These are phyloP conservation scores for Syzygium jambos DNA, from an alignment of 345 rosid genomes.

Conservation along the genomic window DNA sequence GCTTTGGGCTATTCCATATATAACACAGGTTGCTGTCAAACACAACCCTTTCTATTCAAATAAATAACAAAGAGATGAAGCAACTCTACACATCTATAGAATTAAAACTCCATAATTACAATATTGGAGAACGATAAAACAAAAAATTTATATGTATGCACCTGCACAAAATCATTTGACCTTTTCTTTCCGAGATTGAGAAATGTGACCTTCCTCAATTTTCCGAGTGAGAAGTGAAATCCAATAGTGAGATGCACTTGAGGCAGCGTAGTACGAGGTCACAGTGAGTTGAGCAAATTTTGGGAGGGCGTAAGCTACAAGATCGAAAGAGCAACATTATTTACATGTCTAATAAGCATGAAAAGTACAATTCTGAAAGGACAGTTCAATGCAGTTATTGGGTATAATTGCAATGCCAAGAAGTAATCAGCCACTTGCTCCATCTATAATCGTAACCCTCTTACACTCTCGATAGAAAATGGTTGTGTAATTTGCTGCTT, in stretches of 20 bases:
- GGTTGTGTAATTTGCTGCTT: background rate
- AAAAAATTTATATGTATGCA: background rate
- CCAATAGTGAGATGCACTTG: slow-evolving; percentile 90
- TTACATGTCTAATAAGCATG: background rate
- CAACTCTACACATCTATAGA: background rate
- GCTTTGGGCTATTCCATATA: background rate
- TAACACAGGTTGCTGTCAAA: background rate
- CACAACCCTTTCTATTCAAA: background rate
- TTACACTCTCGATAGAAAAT: background rate
- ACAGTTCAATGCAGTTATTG: background rate
- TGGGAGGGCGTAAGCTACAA: slow-evolving; percentile 72
- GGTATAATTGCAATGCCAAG: background rate
- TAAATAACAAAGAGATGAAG: background rate
- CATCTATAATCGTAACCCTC: background rate
- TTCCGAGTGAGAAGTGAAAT: slow-evolving; percentile 71
- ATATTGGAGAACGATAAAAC: background rate
- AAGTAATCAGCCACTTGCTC: background rate
- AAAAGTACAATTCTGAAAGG: background rate
- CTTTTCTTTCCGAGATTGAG: slow-evolving; percentile 35
- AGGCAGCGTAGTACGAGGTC: slow-evolving; percentile 83
- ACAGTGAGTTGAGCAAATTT: slow-evolving; percentile 75
- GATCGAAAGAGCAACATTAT: background rate
- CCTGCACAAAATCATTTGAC: slow-evolving; percentile 20
- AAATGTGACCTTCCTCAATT: slow-evolving; percentile 52
- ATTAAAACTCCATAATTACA: background rate